These are phyloP conservation scores for Clarireedia paspali DNA, from an alignment of 2,329 filamentous ascomycete species.

Conservation along the genomic window DNA sequence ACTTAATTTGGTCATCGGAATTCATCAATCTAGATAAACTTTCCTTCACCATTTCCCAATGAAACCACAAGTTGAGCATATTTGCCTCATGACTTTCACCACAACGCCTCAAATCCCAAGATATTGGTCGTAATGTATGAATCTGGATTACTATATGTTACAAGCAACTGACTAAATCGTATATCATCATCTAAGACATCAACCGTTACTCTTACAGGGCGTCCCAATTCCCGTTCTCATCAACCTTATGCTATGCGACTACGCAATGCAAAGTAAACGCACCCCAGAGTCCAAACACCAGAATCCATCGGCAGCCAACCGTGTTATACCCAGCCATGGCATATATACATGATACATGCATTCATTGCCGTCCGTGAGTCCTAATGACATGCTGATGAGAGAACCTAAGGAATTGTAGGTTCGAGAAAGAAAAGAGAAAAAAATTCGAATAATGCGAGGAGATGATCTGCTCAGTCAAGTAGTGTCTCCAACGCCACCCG, in stretches of 20 bases:
- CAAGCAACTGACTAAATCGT: not conserved
- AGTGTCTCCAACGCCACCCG: constrained; percentile 1
- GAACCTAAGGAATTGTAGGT: not conserved
- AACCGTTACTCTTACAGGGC: not conserved
- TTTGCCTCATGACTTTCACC: too few species aligned
- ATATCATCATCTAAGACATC: not conserved
- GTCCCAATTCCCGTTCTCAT: not conserved
- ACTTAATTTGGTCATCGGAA: not conserved
- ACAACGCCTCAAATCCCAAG: too few species aligned
- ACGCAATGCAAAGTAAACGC: constrained; percentile 6
- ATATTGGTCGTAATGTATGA: too few species aligned
- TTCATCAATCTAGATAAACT: not conserved
- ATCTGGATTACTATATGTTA: too few species aligned
- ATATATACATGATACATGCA: constrained; percentile 11
- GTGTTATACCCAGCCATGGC: constrained; percentile 9
- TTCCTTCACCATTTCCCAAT: not conserved
- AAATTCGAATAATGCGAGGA: not conserved
- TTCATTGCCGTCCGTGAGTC: not conserved
- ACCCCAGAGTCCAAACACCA: constrained; percentile 11
- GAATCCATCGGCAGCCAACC: constrained; percentile 12
- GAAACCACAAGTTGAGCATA: not conserved
- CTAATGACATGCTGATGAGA: constrained; percentile 6
- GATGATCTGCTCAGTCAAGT: not conserved
- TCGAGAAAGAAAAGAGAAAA: not conserved
- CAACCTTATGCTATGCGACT: constrained; percentile 15